These are phyloP conservation scores for Pichia heedii DNA, from an alignment of 805 yeast genomes.

Conservation along the genomic window DNA sequence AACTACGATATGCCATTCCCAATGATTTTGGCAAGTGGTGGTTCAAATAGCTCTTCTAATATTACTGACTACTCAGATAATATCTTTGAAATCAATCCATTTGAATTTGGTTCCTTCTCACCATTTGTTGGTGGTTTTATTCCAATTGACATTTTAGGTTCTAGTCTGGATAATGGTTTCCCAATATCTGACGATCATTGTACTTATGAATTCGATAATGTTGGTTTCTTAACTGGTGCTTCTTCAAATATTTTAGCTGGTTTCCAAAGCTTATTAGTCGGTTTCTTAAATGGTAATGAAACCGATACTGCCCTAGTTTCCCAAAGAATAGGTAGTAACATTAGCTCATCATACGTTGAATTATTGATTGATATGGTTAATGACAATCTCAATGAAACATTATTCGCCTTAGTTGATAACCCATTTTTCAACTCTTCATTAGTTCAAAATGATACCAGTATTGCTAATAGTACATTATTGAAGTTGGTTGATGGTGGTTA, in stretches of 20 bases:
- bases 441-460: constrained; percentile 22
- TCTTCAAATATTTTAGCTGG: constrained; percentile 57
- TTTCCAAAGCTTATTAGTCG: constrained; percentile 9
- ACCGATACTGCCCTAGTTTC: constrained; percentile 4
- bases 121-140: constrained; percentile 55
- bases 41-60: constrained; percentile 34
- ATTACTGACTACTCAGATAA: constrained; percentile 52
- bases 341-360: constrained; percentile 12
- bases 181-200: constrained; percentile 40
- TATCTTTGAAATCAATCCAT: constrained; percentile 50
- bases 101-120: constrained; percentile 81
- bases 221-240: constrained; percentile 69
- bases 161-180: constrained; percentile 47
- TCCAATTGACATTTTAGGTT: constrained; percentile 58
- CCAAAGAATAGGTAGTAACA: constrained; percentile 13
- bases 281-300: constrained; percentile 10
- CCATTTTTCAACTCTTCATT: constrained; percentile 31
- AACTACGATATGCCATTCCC: constrained; percentile 64
- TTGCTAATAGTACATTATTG: constrained; percentile 12
- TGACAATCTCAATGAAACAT: constrained; percentile 34
- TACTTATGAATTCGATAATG: constrained; percentile 61
- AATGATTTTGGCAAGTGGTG: constrained; percentile 50
- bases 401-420: constrained; percentile 36
- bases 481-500: constrained; percentile 27
- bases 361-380: constrained; percentile 29